Percentiles rank a stretch among this genome's conserved stretches.
Evolutionary conservation across 345 rosid genomes (phyloP).

Genomic region (Brassica incana): DNA sequence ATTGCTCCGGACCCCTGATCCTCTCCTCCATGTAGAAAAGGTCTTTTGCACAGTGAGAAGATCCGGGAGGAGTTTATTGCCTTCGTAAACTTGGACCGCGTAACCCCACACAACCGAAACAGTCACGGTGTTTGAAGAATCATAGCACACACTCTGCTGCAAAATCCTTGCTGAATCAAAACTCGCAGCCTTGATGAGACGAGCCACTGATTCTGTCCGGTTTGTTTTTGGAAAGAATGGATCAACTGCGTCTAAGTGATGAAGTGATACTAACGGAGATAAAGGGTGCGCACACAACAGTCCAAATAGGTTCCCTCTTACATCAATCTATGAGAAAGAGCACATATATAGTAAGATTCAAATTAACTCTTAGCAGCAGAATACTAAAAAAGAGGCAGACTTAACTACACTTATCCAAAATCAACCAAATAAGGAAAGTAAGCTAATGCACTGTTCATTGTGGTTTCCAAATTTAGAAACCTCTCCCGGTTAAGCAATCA

Average conservation of each 20-base stretch:
- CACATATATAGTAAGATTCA: background rate
- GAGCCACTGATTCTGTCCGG: conserved; percentile 52
- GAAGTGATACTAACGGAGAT: conserved; percentile 78
- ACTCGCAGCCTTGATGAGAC: conserved; percentile 60
- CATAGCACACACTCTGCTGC: conserved; percentile 88
- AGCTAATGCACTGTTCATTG: background rate
- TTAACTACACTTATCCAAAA: conserved; percentile 10
- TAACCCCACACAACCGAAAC: conserved; percentile 90
- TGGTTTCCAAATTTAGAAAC: background rate
- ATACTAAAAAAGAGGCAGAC: background rate
- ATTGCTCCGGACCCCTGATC: conserved; percentile 42
- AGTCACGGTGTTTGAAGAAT: conserved; percentile 50
- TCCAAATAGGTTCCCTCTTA: conserved; percentile 86
- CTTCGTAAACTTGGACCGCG: conserved; percentile 74
- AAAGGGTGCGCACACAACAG: conserved; percentile 79
- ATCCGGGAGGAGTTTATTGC: conserved; percentile 74
- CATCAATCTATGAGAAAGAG: conserved; percentile 52
- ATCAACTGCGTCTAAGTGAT: conserved; percentile 81
- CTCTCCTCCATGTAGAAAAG: conserved; percentile 77
- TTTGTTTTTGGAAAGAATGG: conserved; percentile 72
- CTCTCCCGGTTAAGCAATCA: conserved; percentile 3
- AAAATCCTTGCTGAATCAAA: conserved; percentile 71
- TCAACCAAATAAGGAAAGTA: background rate
- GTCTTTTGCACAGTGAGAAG: conserved; percentile 67
- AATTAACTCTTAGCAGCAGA: background rate